Base-by-base conservation (phyloP, 371 early-diverging fungal genomes). In the Chytridiales sp. region DNA sequence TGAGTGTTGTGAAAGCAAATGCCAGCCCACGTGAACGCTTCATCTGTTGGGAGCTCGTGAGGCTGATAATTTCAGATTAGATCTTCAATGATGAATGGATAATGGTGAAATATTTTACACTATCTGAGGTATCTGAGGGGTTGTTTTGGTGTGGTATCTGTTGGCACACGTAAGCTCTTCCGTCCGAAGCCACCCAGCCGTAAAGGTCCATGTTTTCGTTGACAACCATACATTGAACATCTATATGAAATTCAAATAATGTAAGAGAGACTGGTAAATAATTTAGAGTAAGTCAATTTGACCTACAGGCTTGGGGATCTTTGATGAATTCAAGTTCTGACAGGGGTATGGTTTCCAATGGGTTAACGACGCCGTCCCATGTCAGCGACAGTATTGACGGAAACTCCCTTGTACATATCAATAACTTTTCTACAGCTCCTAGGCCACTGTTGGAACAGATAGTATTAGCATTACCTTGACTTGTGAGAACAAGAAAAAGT, bases 331-430 rank as follows among this genome's bases (percentile, higher is more conserved):
- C 61, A 2, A 69, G 26, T 17, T 72, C 64, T n/a, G 58, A 17
- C 15, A 78, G 60, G 24, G 66, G n/a, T 0, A 67, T 53, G 1
- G 74, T 73, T 1, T 56, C 70, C 13, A 35, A 39, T 17, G 70
- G 36, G 35, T 67, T 72, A 11, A 75, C 68, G 32, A 74, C 71
- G 17, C 76, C 79, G 2, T 49, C 15, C 76, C 76, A 76, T 11
- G 69, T 59, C 15, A 78, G 49, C 1, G 74, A 75, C 19, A 78
- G 59, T 5, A 76, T 54, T 0, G 79, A 72, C 17, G 76, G 75
- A 9, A 70, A 65, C 2, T 63, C 58, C 29, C 43, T 51, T 19
- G 75, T 76, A 40, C 69, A 75, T 1, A 78, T 40, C 13, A 78
- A 41, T n/a, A 76, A 22, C 56, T 78, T 75, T 4, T 68, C 63